phyloP scores from a whole-genome alignment of 2,329 filamentous ascomycete species.

The Penicillium sp. region DNA sequence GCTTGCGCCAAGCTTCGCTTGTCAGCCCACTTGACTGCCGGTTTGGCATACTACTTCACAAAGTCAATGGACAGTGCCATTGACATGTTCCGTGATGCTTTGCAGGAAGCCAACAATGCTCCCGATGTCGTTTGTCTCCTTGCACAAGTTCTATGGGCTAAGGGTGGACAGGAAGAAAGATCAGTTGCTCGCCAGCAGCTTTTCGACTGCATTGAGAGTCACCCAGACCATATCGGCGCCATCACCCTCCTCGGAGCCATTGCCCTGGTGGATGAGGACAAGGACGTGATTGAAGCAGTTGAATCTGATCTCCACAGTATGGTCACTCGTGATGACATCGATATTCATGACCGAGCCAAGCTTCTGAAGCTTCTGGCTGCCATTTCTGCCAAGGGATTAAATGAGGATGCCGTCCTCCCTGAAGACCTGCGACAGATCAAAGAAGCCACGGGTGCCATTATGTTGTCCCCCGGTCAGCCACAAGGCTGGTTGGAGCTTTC shows the following conservation, averaged over 20 bases:
- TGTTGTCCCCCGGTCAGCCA: slow-evolving; percentile 77
- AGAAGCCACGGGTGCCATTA: slow-evolving; percentile 73
- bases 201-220: slow-evolving; percentile 73
- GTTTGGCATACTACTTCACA: slow-evolving; percentile 76
- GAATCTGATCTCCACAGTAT: slow-evolving; percentile 73
- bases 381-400: slow-evolving; percentile 62
- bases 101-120: slow-evolving; percentile 73
- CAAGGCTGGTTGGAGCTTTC: slow-evolving; percentile 80
- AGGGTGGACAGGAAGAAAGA: slow-evolving; percentile 71
- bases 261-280: slow-evolving; percentile 76
- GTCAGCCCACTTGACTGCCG: slow-evolving; percentile 82
- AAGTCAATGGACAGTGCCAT: slow-evolving; percentile 69
- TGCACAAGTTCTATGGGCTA: slow-evolving; percentile 91
- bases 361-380: slow-evolving; percentile 76
- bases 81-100: slow-evolving; percentile 74
- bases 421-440: slow-evolving; percentile 55
- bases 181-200: slow-evolving; percentile 76
- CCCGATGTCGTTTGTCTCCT: slow-evolving; percentile 85
- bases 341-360: slow-evolving; percentile 63
- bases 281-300: slow-evolving; percentile 78
- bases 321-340: slow-evolving; percentile 66
- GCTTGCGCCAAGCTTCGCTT: slow-evolving; percentile 71
- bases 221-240: slow-evolving; percentile 75
- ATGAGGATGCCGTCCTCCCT: slow-evolving; percentile 42
- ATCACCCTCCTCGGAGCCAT: slow-evolving; percentile 82